Base-by-base conservation (phyloP, 495 filamentous ascomycete species). In the Rusavskia elegans region DNA sequence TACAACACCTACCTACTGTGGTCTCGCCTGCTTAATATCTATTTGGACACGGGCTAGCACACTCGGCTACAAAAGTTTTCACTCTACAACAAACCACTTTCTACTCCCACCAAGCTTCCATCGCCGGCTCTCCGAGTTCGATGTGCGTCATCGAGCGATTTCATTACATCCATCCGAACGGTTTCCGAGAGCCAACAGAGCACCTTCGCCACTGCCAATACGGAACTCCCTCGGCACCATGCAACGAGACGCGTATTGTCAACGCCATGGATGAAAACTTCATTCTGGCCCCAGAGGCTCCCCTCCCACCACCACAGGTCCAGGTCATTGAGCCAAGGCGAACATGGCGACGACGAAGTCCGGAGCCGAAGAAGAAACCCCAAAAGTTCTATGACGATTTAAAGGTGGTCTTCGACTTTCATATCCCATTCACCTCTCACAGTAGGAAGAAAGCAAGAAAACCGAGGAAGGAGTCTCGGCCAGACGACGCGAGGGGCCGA, bases 311-410 rank as follows among this genome's bases (percentile, higher is more conserved):
- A 5, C 32, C 10, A 5, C 44, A 36, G 23, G 25, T 40, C 20
- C 29, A 36, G 13, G 1, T 38, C 8, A 29, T 48, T 30, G 38
- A 39, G 21, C 32, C 52, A 35, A 13, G 50, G 13, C 14, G 48
- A 41, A 3, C 51, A 25, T 17, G 54, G 42, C 8, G 40, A 11
- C 48, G n/a, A 23, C 35, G 21, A 36, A 49, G 23, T 44, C 49
- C 46, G 42, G 57, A 63, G 30, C 56, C 50, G 17, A 40, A 36
- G 55, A 60, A 48, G 53, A 52, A 48, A 54, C 55, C 44, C 45
- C 52, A 49, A 49, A 59, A 48, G 25, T 27, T 48, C 23, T 1
- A n/a, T 13, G 45, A 48, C 52, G 52, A 29, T 29, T 1, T 53
- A 2, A 48, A 39, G 17, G 4, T 48, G 6, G 42, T 53, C 4